phyloP scores from a whole-genome alignment of 192 early-diverging fungal species.

The Backusella macrospora region DNA sequence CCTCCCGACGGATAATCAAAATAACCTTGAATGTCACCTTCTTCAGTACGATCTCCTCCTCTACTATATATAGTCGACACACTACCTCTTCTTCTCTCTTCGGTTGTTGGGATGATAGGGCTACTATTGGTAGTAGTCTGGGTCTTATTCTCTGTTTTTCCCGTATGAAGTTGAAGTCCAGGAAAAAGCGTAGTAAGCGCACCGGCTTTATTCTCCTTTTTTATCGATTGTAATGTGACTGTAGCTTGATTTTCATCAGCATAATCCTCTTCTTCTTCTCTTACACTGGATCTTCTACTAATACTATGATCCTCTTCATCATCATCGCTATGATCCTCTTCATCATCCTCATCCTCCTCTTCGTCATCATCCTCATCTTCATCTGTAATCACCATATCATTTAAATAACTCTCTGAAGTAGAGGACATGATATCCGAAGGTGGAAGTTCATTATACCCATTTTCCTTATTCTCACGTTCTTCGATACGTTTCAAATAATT shows the following conservation, averaged over 20 bases:
- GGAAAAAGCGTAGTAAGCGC: neutral
- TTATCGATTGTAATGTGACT: constrained; percentile 15
- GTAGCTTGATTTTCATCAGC: constrained; percentile 31
- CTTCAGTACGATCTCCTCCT: neutral
- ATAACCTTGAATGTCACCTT: neutral
- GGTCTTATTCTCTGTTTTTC: neutral
- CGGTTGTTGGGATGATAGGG: too few species aligned
- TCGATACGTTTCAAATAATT: constrained; percentile 37
- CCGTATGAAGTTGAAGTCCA: neutral
- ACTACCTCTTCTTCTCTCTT: neutral
- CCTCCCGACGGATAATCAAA: neutral
- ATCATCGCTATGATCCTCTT: neutral
- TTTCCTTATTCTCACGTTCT: constrained; percentile 16
- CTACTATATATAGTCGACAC: neutral
- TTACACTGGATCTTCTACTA: neutral
- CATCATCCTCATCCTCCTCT: neutral
- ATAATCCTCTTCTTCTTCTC: neutral
- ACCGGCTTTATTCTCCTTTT: neutral
- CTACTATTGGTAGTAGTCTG: too few species aligned
- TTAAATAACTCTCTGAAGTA: neutral
- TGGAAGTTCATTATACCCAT: neutral
- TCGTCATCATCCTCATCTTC: neutral
- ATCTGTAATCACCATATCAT: neutral
- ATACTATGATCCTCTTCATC: neutral
- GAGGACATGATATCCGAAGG: neutral